Conservation (phyloP, 805 yeast genomes). For the Grigorovia transvaalensis region DNA sequence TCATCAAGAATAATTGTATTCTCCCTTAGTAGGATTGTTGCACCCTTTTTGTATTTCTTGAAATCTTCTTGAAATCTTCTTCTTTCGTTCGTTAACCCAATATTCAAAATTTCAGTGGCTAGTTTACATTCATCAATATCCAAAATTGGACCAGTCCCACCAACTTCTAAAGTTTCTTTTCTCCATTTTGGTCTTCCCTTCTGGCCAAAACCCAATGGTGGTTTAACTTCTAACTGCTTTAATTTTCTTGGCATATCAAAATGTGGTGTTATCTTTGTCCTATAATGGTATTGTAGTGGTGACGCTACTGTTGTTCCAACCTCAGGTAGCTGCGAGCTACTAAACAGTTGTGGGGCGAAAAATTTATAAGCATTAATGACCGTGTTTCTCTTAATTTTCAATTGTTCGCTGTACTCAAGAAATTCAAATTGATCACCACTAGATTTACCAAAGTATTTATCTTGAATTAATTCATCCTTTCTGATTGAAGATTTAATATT, state of each 20-base stretch:
- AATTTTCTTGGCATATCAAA: slow-evolving; percentile 65
- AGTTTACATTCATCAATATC: slow-evolving; percentile 93
- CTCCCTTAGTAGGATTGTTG: slow-evolving; percentile 78
- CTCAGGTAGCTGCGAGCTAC: slow-evolving; percentile 41
- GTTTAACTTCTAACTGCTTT: slow-evolving; percentile 35
- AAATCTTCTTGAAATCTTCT: slow-evolving; percentile 38
- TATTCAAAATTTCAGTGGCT: slow-evolving; percentile 71
- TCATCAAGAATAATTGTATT: slow-evolving; percentile 39
- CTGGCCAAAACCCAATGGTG: slow-evolving; percentile 81
- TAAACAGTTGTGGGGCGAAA: slow-evolving; percentile 51
- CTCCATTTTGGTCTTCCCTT: slow-evolving; percentile 75
- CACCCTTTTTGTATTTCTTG: slow-evolving; percentile 57
- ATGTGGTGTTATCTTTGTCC: slow-evolving; percentile 95
- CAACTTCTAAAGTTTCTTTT: slow-evolving; percentile 31
- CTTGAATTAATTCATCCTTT: slow-evolving; percentile 49
- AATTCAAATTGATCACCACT: slow-evolving; percentile 93
- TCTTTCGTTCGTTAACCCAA: slow-evolving; percentile 66
- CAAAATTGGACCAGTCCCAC: slow-evolving; percentile 55
- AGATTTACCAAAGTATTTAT: slow-evolving; percentile 78
- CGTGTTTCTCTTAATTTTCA: slow-evolving; percentile 60
- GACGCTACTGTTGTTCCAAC: slow-evolving; percentile 60
- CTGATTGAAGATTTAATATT: slow-evolving; percentile 36
- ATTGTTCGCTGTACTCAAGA: slow-evolving; percentile 61
- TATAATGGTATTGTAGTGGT: slow-evolving; percentile 64
- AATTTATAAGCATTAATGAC: slow-evolving; percentile 72